A percentile compares a stretch with the other conserved stretches of the same genome.
These are phyloP conservation scores for Chlamydomonas sp. DNA, from an alignment of 139 green algal genomes.

Conservation along the genomic window DNA sequence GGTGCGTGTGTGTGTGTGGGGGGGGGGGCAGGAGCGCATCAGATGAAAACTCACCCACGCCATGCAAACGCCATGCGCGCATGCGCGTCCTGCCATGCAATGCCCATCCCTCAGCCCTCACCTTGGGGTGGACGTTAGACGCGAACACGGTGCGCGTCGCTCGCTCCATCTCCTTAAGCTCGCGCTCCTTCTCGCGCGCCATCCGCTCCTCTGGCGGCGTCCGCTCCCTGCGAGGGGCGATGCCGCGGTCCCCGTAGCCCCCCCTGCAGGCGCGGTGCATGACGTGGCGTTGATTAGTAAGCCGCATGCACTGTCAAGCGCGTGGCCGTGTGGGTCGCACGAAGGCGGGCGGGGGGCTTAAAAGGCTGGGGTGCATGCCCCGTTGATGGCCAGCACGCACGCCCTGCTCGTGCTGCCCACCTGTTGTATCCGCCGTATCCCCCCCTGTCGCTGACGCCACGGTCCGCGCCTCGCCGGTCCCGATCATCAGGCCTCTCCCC, in stretches of 20 bases:
- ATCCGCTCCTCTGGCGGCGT: conserved; percentile 60
- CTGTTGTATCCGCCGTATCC: conserved; percentile 3
- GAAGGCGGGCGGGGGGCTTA: no score
- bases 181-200: conserved; percentile 52
- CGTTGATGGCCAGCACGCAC: conserved; percentile 9
- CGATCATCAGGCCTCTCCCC: neutral
- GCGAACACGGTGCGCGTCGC: conserved; percentile 82
- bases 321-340: no score
- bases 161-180: conserved; percentile 66
- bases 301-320: neutral
- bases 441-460: neutral
- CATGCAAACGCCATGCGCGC: no score
- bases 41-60: no score
- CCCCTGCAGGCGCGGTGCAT: no score
- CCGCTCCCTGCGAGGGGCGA: no score
- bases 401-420: conserved; percentile 9
- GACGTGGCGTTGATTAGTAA: neutral
- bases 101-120: neutral
- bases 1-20: no score
- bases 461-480: neutral
- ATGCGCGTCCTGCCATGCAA: no score
- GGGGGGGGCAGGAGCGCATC: no score
- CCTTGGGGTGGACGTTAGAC: conserved; percentile 74
- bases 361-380: neutral
- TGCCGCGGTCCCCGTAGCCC: no score